These are phyloP conservation scores for Colletotrichum sansevieriae DNA, from an alignment of 2,329 filamentous ascomycete species.

Conservation along the genomic window DNA sequence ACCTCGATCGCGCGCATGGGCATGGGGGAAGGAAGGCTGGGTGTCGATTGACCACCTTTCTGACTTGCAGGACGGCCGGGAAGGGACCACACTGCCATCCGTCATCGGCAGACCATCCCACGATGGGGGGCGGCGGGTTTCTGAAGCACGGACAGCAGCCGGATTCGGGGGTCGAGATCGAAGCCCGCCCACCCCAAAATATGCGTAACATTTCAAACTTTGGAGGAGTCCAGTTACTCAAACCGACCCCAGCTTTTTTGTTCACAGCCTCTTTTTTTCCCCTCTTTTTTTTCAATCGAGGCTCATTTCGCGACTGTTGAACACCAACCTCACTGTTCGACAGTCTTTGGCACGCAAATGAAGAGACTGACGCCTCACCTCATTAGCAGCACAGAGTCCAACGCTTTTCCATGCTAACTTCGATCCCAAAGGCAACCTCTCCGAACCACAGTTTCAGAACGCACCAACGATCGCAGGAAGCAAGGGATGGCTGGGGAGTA, in stretches of 20 bases:
- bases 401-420: too few relatives aligned
- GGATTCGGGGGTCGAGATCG: not conserved
- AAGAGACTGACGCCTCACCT: not conserved
- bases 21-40: not conserved
- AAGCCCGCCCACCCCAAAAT: too few relatives aligned
- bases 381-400: not conserved
- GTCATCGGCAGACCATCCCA: not conserved
- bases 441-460: not conserved
- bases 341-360: not conserved
- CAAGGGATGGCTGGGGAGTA: constrained; percentile 17
- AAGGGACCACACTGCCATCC: not conserved
- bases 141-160: constrained; percentile 7
- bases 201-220: not conserved
- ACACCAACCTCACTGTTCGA: not conserved
- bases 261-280: not conserved
- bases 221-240: too few relatives aligned
- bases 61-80: constrained; percentile 22
- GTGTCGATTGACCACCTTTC: constrained; percentile 9
- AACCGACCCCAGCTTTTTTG: too few relatives aligned
- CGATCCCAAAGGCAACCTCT: not conserved
- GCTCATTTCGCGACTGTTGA: not conserved
- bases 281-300: not conserved
- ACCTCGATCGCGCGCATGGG: constrained; percentile 7
- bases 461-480: constrained; percentile 14
- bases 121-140: not conserved